A percentile compares a stretch with the other conserved stretches of the same genome.
phyloP scores from a whole-genome alignment of 2,329 filamentous ascomycete species.

The Cercospora zeina region DNA sequence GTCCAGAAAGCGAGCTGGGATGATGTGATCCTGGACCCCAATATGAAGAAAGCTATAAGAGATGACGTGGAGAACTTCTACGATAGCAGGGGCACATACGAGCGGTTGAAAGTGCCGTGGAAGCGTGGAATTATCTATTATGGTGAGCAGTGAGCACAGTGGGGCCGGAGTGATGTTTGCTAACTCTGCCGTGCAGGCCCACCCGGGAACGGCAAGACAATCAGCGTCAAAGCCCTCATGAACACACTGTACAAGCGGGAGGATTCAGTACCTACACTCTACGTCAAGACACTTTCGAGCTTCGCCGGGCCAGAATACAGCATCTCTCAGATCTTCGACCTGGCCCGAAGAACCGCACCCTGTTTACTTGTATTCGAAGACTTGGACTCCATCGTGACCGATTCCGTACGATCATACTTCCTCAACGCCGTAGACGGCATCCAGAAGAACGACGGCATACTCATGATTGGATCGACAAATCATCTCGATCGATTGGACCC shows the following conservation, averaged over 20 bases:
- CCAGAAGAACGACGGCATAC: constrained; percentile 67
- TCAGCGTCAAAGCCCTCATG: constrained; percentile 71
- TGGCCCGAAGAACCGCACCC: constrained; percentile 63
- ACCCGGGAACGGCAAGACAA: constrained; percentile 68
- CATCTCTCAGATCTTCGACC: constrained; percentile 57
- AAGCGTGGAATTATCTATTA: constrained; percentile 70
- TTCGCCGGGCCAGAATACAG: constrained; percentile 59
- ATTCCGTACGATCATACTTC: constrained; percentile 65
- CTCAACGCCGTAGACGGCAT: constrained; percentile 72
- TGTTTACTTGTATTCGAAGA: constrained; percentile 73
- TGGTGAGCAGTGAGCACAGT: constrained; percentile 41
- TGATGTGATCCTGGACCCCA: constrained; percentile 64
- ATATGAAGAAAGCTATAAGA: constrained; percentile 65
- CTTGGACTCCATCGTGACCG: constrained; percentile 65
- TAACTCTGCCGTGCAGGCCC: constrained; percentile 47
- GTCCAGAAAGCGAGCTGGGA: constrained; percentile 61
- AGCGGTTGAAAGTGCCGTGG: constrained; percentile 65
- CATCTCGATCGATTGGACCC: constrained; percentile 66
- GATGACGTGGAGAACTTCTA: constrained; percentile 67
- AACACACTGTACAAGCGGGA: constrained; percentile 59
- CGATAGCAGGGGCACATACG: constrained; percentile 59
- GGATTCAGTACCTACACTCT: constrained; percentile 59
- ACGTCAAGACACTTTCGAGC: constrained; percentile 56
- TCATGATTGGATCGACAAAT: constrained; percentile 54
- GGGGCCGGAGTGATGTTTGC: constrained; percentile 44